A percentile compares a stretch with the other conserved stretches of the same genome.
These are phyloP conservation scores for Cyclospora cayetanensis DNA, from an alignment of 169 alveolate species.

Conservation along the genomic window DNA sequence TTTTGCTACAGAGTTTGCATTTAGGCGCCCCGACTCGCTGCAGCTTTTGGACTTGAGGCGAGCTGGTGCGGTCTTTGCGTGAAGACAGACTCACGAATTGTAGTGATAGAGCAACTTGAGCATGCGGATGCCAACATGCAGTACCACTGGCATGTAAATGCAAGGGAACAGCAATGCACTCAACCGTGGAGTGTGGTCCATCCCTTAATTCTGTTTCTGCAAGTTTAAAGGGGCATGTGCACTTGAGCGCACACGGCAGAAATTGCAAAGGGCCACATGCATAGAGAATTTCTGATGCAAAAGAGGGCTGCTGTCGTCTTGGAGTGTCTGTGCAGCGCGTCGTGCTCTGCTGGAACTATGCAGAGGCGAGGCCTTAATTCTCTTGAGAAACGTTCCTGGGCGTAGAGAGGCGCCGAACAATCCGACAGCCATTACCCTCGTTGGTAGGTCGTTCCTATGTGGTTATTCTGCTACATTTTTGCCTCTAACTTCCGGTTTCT, in stretches of 20 bases:
- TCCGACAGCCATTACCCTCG: constrained; percentile 52
- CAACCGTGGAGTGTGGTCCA: no score
- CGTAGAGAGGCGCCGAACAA: constrained; percentile 8
- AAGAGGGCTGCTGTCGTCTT: constrained; percentile 1
- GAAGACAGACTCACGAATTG: no score
- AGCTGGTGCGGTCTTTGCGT: neutral
- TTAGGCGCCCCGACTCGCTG: constrained; percentile 32
- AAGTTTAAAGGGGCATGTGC: no score
- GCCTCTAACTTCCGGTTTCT: neutral
- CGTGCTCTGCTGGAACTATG: constrained; percentile 47
- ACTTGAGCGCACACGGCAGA: no score
- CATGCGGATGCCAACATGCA: neutral
- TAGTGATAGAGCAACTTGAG: neutral
- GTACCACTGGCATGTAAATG: neutral
- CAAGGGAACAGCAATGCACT: neutral
- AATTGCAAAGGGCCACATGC: no score
- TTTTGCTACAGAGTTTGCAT: neutral
- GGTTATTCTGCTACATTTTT: no score
- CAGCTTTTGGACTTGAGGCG: constrained; percentile 56
- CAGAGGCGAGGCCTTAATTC: constrained; percentile 47
- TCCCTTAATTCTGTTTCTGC: no score
- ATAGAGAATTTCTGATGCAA: no score
- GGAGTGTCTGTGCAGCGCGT: constrained; percentile 37
- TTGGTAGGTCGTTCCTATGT: neutral
- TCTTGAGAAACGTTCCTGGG: constrained; percentile 49